Evolutionary conservation across 179 eudicot species (phyloP).

Genomic region (Drosera spatulata): DNA sequence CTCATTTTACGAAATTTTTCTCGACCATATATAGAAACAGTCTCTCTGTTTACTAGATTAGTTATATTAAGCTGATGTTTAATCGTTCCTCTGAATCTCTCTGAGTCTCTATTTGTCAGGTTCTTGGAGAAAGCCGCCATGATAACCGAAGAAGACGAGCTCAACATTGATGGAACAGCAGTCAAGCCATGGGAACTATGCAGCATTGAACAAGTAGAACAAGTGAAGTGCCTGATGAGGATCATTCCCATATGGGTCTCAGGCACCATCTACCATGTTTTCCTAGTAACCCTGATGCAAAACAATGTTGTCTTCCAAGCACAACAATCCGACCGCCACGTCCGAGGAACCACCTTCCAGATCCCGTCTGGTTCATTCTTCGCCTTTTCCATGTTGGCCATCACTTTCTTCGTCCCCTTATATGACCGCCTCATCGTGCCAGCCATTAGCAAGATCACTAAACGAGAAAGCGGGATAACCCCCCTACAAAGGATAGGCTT

Average conservation of each 20-base stretch:
- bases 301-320: constrained; percentile 11
- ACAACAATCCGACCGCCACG: constrained; percentile 5
- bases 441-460: constrained; percentile 19
- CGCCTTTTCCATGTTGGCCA: constrained; percentile 38
- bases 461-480: constrained; percentile 43
- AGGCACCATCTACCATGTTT: constrained; percentile 7
- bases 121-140: constrained; percentile 12
- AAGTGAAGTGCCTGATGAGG: constrained; percentile 8
- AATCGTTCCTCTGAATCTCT: not conserved
- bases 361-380: constrained; percentile 52
- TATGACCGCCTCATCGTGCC: constrained; percentile 57
- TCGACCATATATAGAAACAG: no score
- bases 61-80: no score
- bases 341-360: constrained; percentile 17
- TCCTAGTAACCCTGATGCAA: not conserved
- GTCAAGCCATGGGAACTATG: constrained; percentile 10
- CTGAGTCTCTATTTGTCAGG: not conserved
- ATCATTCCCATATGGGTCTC: constrained; percentile 9
- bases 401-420: constrained; percentile 35
- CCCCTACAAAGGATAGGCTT: constrained; percentile 58
- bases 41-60: no score
- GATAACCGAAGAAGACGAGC: not conserved
- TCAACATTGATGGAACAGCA: constrained; percentile 5
- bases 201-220: constrained; percentile 10
- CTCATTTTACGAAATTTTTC: no score